Evolutionary conservation across 2,329 filamentous ascomycete species (phyloP).

Genomic region (Podosphaera leucotricha): DNA sequence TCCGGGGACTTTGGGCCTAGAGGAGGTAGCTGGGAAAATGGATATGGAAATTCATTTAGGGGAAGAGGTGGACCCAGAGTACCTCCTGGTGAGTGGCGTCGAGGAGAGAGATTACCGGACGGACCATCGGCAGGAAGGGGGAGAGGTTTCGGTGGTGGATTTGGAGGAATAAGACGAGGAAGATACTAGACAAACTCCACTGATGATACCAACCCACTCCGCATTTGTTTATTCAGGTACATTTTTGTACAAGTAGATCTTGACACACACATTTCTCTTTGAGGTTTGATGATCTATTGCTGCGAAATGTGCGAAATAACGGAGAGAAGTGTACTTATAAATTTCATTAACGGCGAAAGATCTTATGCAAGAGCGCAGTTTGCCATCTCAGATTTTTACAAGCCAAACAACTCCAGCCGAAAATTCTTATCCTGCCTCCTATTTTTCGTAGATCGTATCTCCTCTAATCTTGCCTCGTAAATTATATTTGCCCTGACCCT

Average conservation of each 20-base stretch:
- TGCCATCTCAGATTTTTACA: not conserved
- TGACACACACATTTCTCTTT: not conserved
- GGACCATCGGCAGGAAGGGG: conserved; percentile 20
- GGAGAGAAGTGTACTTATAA: not conserved
- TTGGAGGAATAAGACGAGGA: conserved; percentile 24
- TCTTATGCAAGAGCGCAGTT: not conserved
- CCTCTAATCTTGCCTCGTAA: conserved; percentile 72
- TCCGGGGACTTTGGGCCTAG: conserved; percentile 16
- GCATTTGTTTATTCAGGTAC: not conserved
- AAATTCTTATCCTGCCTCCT: conserved; percentile 1
- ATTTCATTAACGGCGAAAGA: not conserved
- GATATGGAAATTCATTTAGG: conserved; percentile 15
- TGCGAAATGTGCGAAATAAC: not conserved
- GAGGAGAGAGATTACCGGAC: conserved; percentile 38
- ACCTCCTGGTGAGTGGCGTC: conserved; percentile 37
- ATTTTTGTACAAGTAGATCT: not conserved
- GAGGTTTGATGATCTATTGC: not conserved
- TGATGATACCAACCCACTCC: not conserved
- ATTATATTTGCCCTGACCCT: conserved; percentile 55
- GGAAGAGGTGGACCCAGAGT: conserved; percentile 17
- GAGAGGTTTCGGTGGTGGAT: conserved; percentile 19
- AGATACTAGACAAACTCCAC: conserved; percentile 15
- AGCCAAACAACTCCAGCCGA: not conserved
- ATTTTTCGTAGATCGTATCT: conserved; percentile 66
- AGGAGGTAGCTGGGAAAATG: conserved; percentile 18